Evolutionary conservation across 176 grass and related monocot genomes (phyloP), one percentile per base, ranked within the genome.

Genomic region (Eragrostis curvula): DNA sequence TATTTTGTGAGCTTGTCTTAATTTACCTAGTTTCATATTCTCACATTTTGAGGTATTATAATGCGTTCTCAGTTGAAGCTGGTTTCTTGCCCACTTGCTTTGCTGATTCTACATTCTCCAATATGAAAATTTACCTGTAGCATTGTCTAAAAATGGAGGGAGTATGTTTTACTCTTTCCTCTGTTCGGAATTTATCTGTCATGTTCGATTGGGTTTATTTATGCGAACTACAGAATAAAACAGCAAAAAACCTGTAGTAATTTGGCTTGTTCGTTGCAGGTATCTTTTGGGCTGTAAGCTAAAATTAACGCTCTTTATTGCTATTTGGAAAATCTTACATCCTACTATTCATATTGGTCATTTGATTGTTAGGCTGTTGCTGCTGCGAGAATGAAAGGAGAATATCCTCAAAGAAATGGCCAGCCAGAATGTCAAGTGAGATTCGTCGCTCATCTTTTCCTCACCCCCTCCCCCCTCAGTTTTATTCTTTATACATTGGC

Each of bases 361-460:
- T 80, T 72, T 85, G 62, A 83, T 85, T 79, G 14, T 82, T 68
- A 96, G 93, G 93, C 85, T 83, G 85, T 96, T 70, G 90, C 93
- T 78, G 88, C 90, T 86, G 93, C 88, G 82, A 96, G 90, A 78
- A 89, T 96, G 73, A 96, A 92, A 78, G 93, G 93, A 78, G 93
- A 89, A 81, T 96, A 90, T 80, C 93, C 93, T 60, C 89, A 96
- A 86, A 92, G 90, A 74, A 72, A 42, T 78, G 93, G 93, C 32
- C 93, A 96, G 90, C 85, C 88, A 61, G 93, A 96, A 90, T 96
- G 93, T 69, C 90, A 92, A 89, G 93, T 96, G 78, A 92, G 80
- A 61, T 75, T 50, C 20, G 45, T 23, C 11, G 10, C 66, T 80
- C 30, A n/a, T 41, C 48, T 49, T 83, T 65, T 66, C 7, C 32